phyloP scores from a whole-genome alignment of 495 filamentous ascomycete genomes.

The Podospora appendiculata region DNA sequence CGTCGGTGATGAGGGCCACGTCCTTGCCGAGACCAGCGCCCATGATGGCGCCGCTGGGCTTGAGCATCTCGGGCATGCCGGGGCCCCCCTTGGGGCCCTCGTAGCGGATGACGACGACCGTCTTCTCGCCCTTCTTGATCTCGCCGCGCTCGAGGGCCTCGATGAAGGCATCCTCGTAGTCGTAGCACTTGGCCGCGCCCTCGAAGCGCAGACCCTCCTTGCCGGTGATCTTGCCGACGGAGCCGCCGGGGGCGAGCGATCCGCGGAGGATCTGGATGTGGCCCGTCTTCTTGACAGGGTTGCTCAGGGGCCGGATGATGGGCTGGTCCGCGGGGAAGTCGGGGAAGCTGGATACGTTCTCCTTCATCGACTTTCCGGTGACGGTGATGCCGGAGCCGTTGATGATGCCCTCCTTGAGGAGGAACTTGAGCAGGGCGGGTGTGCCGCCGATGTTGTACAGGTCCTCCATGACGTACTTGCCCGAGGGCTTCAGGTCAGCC shows the following conservation, averaged over 20 bases:
- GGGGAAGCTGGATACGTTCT: conserved; percentile 75
- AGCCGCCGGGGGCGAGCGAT: conserved; percentile 81
- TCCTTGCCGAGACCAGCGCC: conserved; percentile 76
- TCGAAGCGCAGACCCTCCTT: conserved; percentile 90
- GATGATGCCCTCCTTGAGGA: conserved; percentile 83
- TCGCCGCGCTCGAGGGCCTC: conserved; percentile 67
- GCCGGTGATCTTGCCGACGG: conserved; percentile 96
- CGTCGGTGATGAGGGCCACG: conserved; percentile 73
- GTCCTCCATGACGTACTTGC: conserved; percentile 95
- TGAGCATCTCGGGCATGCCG: conserved; percentile 85
- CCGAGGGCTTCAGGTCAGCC: conserved; percentile 93
- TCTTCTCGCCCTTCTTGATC: conserved; percentile 95
- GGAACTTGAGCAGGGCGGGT: conserved; percentile 81
- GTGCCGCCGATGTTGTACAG: conserved; percentile 86
- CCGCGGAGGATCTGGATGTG: conserved; percentile 97
- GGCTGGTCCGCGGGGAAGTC: conserved; percentile 78
- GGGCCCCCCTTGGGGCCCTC: conserved; percentile 78
- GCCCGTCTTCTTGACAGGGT: conserved; percentile 89
- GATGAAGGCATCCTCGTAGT: conserved; percentile 77
- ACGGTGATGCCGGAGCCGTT: conserved; percentile 86
- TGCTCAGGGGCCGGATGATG: conserved; percentile 83
- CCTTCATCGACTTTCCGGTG: conserved; percentile 84
- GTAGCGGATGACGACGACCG: conserved; percentile 95
- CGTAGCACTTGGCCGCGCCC: conserved; percentile 81
- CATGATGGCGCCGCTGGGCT: conserved; percentile 78